A percentile compares a stretch with the other conserved stretches of the same genome.
These are phyloP conservation scores for Chamaecyparis obtusa DNA, from an alignment of 75 land plant species.

Conservation along the genomic window DNA sequence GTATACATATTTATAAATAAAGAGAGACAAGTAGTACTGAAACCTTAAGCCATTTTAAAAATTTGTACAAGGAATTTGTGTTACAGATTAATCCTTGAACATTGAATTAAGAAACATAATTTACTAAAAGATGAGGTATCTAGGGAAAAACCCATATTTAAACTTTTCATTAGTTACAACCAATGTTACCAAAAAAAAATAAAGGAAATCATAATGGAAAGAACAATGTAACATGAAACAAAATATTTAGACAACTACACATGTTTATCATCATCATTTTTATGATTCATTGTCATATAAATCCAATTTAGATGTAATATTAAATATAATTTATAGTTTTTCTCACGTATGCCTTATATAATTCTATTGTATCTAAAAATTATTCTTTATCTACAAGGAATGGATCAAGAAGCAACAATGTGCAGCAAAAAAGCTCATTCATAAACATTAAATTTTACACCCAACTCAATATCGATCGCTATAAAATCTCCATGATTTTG, in stretches of 20 bases:
- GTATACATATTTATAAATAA: background rate
- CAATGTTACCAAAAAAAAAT: too few relatives aligned
- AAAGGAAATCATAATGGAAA: too few relatives aligned
- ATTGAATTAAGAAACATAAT: background rate
- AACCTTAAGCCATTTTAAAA: background rate
- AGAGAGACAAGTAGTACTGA: background rate
- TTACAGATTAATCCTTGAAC: background rate
- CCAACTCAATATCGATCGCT: too few relatives aligned
- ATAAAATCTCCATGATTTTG: too few relatives aligned
- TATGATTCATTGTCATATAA: background rate
- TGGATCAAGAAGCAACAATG: background rate
- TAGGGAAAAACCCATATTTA: background rate
- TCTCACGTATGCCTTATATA: too few relatives aligned
- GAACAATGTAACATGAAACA: too few relatives aligned
- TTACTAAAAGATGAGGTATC: background rate
- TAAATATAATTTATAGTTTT: too few relatives aligned
- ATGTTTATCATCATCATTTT: background rate
- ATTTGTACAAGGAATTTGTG: background rate
- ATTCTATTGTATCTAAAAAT: background rate
- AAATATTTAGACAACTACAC: background rate
- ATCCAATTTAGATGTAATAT: too few relatives aligned
- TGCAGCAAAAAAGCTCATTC: too few relatives aligned
- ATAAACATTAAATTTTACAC: too few relatives aligned
- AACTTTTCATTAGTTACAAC: background rate
- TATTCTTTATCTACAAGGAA: background rate